Evolutionary conservation across 2,329 filamentous ascomycete species (phyloP), one percentile per base, ranked within the genome.

Genomic region (Diaporthe caulivora): DNA sequence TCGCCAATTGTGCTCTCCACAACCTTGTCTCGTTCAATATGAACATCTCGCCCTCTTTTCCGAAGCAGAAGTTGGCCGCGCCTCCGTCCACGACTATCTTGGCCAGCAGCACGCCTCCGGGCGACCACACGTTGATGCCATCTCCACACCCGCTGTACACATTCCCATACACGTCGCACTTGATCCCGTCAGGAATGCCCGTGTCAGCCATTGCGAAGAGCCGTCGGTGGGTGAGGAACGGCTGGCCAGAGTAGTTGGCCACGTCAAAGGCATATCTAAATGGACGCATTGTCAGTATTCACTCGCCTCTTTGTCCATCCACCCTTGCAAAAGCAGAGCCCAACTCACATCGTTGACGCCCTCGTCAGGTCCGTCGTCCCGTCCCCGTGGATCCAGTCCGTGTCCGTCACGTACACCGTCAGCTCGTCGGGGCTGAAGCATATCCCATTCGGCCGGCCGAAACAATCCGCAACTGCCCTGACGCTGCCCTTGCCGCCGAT

Each of bases 61-160:
- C 85, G 72, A 88, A 88, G 51, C 83, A 86, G 72, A 88, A 88
- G 73, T 87, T 87, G 0, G 85, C 82, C 2, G 83, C 81, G 0
- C 84, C 84, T 0, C 84, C 85, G 0, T 81, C 79, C 0, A 86
- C 79, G 0, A 84, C 49, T 13, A 87, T 84, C 58, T 83, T 84
- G 6, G 86, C 87, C 13, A 89, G 80, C 1, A 88, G 78, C 2
- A 82, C 81, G 1, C 86, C 87, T 0, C 81, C 81, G 1, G 84
- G 75, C 10, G 84, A 85, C 85, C 86, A 89, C 0, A 89, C 81
- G 62, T 85, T 84, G 15, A 89, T 78, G 9, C 86, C 87, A 72
- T 88, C 87, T 1, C 84, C 85, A 64, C 83, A 86, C 11, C 85
- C 86, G 6, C 84, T 80, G 76, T 87, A 88, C 0, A 89, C 84